Evolutionary conservation across 805 yeast genomes (phyloP).

Genomic region (Barnettozyma wickerhamii): DNA sequence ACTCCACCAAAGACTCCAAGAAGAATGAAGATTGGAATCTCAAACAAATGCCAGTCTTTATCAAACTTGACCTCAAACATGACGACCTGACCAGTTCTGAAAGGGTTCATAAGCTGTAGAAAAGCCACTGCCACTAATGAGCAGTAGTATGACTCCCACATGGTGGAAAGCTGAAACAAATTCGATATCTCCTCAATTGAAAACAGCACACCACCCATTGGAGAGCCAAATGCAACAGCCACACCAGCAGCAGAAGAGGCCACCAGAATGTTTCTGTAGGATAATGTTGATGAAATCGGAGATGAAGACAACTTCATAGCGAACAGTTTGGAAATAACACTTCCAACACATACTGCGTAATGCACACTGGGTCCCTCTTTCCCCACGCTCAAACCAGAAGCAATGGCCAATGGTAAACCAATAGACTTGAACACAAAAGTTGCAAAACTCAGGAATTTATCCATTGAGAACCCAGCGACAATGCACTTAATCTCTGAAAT

Average conservation of each 20-base stretch:
- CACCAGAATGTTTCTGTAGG: slow-evolving; percentile 40
- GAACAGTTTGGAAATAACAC: slow-evolving; percentile 26
- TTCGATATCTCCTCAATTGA: slow-evolving; percentile 87
- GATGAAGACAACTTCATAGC: slow-evolving; percentile 13
- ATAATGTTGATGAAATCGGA: slow-evolving; percentile 8
- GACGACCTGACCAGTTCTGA: slow-evolving; percentile 91
- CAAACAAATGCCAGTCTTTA: slow-evolving; percentile 80
- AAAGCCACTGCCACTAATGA: slow-evolving; percentile 84
- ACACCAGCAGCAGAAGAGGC: slow-evolving; percentile 98
- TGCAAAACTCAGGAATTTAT: slow-evolving; percentile 68
- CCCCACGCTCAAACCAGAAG: slow-evolving; percentile 90
- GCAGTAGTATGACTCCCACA: slow-evolving; percentile 91
- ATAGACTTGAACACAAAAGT: slow-evolving; percentile 74
- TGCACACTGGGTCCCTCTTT: slow-evolving; percentile 99
- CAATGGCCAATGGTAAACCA: slow-evolving; percentile 85
- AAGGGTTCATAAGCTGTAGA: slow-evolving; percentile 80
- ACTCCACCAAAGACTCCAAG: slow-evolving; percentile 90
- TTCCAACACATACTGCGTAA: slow-evolving; percentile 94
- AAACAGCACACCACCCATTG: slow-evolving; percentile 94
- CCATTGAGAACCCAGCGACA: slow-evolving; percentile 80
- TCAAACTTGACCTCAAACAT: slow-evolving; percentile 89
- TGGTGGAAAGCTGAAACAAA: slow-evolving; percentile 66
- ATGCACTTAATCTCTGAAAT: slow-evolving; percentile 95
- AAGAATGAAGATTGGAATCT: slow-evolving; percentile 72
- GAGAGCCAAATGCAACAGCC: slow-evolving; percentile 96